Conservation (phyloP, 2,329 filamentous ascomycete species). For the Escovopsis sp. region DNA sequence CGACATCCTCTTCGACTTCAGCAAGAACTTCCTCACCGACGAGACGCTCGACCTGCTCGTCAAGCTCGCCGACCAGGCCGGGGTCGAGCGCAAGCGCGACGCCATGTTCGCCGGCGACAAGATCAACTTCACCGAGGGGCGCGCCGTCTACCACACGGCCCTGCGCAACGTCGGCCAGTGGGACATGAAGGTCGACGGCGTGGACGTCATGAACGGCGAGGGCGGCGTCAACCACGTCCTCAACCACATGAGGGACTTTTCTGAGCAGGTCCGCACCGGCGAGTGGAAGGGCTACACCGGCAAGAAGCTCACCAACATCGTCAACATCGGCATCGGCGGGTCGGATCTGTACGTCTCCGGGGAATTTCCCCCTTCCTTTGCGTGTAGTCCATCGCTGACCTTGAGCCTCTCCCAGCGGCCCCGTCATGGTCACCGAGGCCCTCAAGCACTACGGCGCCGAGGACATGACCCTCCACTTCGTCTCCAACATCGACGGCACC, state of each 20-base stretch:
- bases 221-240: slow-evolving; percentile 83
- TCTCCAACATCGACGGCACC: slow-evolving; percentile 98
- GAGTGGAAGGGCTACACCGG: slow-evolving; percentile 95
- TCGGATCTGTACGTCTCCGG: slow-evolving; percentile 70
- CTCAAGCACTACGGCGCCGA: slow-evolving; percentile 86
- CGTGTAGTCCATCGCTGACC: background rate
- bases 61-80: slow-evolving; percentile 82
- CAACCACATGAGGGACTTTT: slow-evolving; percentile 97
- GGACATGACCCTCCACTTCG: slow-evolving; percentile 85
- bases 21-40: slow-evolving; percentile 94
- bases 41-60: slow-evolving; percentile 79
- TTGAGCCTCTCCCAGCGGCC: slow-evolving; percentile 43
- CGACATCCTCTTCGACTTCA: slow-evolving; percentile 95
- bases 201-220: slow-evolving; percentile 81
- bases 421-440: slow-evolving; percentile 97
- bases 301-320: slow-evolving; percentile 89
- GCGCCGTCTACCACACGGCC: slow-evolving; percentile 90
- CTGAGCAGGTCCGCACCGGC: slow-evolving; percentile 82
- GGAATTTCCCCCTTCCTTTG: background rate
- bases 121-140: slow-evolving; percentile 98
- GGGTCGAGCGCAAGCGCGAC: slow-evolving; percentile 85
- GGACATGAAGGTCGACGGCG: slow-evolving; percentile 70
- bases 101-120: slow-evolving; percentile 94
- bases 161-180: slow-evolving; percentile 79
- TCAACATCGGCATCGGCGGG: slow-evolving; percentile 97